phyloP scores from a whole-genome alignment of 2,329 filamentous ascomycete species.

The Pestalotiopsis sp. region DNA sequence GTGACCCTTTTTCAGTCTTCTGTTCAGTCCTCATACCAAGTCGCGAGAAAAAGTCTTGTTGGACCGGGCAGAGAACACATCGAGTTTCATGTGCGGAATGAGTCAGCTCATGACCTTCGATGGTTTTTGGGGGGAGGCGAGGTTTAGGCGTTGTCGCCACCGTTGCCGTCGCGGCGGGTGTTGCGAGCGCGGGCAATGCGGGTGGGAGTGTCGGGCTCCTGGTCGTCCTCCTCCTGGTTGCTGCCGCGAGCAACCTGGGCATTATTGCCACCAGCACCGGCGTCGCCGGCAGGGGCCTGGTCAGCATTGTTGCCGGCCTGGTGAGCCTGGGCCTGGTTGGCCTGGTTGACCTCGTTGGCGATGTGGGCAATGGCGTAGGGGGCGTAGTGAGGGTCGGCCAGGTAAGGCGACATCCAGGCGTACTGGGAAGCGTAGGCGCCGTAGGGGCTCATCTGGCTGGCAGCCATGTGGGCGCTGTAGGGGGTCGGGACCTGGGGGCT shows the following conservation, averaged over 20 bases:
- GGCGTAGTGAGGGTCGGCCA: slow-evolving; percentile 25
- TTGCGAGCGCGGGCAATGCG: neutral
- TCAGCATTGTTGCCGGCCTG: neutral
- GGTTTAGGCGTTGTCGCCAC: neutral
- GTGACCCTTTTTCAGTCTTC: no score
- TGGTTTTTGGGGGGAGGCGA: neutral
- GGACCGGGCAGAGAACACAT: no score
- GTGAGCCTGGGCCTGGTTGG: neutral
- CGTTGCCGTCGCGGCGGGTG: neutral
- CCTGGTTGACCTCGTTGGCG: neutral
- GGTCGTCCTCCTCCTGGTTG: neutral
- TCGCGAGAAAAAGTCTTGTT: no score
- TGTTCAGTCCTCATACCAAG: no score
- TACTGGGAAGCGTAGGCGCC: slow-evolving; percentile 20
- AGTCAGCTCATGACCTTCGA: neutral
- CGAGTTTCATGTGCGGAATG: no score
- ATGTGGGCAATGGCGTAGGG: slow-evolving; percentile 14
- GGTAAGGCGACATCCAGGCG: slow-evolving; percentile 29
- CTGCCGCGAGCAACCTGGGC: no score
- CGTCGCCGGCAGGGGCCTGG: neutral
- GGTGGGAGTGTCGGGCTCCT: neutral
- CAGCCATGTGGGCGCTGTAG: slow-evolving; percentile 2
- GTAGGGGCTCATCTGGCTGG: slow-evolving; percentile 1
- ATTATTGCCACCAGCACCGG: neutral
- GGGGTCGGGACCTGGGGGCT: neutral